phyloP scores from a whole-genome alignment of 108 stramenopile species.

The Asterionellopsis glacialis region DNA sequence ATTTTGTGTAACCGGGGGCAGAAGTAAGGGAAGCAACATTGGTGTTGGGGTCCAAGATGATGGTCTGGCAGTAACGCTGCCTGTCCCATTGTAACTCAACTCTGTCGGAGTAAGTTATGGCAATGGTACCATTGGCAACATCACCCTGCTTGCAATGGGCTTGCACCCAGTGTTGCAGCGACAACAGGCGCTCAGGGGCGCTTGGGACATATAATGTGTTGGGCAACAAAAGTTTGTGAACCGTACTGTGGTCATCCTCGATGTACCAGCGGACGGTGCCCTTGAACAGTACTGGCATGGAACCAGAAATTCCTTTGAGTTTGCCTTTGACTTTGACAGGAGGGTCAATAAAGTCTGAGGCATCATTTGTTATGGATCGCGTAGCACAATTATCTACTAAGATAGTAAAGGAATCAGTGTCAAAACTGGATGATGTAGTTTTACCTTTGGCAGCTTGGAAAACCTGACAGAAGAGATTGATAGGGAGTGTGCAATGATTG shows the following conservation, averaged over 20 bases:
- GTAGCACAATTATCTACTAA: constrained; percentile 3
- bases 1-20: too few relatives aligned
- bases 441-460: not conserved
- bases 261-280: constrained; percentile 12
- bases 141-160: constrained; percentile 4
- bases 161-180: too few relatives aligned
- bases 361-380: not conserved
- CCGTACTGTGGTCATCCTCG: constrained; percentile 23
- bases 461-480: not conserved
- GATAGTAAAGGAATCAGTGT: too few relatives aligned
- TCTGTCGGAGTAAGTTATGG: too few relatives aligned
- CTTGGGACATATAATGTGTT: constrained; percentile 32
- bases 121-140: not conserved
- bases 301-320: too few relatives aligned
- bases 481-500: not conserved
- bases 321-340: too few relatives aligned
- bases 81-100: too few relatives aligned
- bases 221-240: constrained; percentile 22
- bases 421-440: not conserved
- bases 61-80: too few relatives aligned
- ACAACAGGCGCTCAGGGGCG: too few relatives aligned
- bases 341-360: too few relatives aligned
- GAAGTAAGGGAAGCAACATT: too few relatives aligned
- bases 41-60: too few relatives aligned
- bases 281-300: not conserved